Base-by-base conservation (phyloP, 2,329 filamentous ascomycete species). In the Amauroascus niger region DNA sequence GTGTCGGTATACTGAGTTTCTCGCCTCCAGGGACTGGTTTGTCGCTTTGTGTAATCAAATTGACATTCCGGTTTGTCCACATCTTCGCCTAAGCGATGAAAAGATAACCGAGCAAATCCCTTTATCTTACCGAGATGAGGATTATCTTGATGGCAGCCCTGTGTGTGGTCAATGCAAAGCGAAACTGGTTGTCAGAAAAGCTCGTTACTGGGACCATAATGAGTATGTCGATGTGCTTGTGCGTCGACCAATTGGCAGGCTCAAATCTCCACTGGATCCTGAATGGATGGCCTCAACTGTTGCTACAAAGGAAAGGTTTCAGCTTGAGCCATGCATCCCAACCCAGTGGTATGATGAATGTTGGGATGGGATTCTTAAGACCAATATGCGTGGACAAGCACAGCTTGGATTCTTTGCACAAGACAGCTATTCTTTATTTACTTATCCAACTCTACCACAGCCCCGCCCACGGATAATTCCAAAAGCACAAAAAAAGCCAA, bases 251-350 rank as follows among this genome's bases (percentile, higher is more conserved):
- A 18, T 54, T 33, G 52, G 52, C 35, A 41, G 33, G 28, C 52
- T 54, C 20, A 24, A 28, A 14, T 54, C 52, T 4, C 52, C 52
- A 9, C 24, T 54, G 35, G 52, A 54, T 8, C 35, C 45, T n/a
- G 2, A 26, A 11, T 54, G 52, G 52, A 33, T 46, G 14, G 40
- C 20, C 3, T 30, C 33, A 16, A 45, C 49, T 6, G 20, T 26
- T n/a, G 40, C 5, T 13, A 26, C 16, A n/a, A n/a, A n/a, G n/a
- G 9, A 20, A 24, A 52, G 20, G 41, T 14, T n/a, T n/a, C 9
- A 5, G 26, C 26, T 9, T 30, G 9, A 30, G n/a, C n/a, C n/a
- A n/a, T n/a, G n/a, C n/a, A n/a, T n/a, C n/a, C n/a, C n/a, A n/a
- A n/a, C n/a, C n/a, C n/a, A n/a, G n/a, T n/a, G n/a, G n/a, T n/a